Evolutionary conservation across 352 stramenopile species (phyloP), one percentile per base, ranked within the genome.

Genomic region (Hyphochytrium catenoides): DNA sequence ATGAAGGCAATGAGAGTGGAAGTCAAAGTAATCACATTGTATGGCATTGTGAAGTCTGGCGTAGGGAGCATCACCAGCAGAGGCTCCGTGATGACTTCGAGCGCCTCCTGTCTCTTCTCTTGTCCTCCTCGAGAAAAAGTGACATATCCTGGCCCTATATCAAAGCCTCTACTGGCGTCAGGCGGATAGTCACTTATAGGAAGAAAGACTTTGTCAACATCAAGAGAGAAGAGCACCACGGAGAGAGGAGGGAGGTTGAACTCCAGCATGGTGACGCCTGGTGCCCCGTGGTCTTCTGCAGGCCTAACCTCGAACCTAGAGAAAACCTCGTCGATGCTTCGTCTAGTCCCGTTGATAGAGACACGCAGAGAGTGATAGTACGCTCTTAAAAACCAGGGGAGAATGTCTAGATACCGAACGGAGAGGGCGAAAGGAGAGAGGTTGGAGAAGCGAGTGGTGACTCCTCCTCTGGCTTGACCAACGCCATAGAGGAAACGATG

Each of bases 11-110:
- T 54, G 34, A 85, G 59, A n/a, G 72, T 83, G 25, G 65, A 82
- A 12, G 70, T 83, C 55, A 87, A 69, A 20, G 62, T 79, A 43
- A 87, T 87, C 8, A 87, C 70, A 34, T 85, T 85, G 52, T 81
- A 87, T 36, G 70, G 70, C 70, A 87, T 85, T 41, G 66, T 83
- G 39, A 85, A 83, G 48, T 87, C 72, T 9, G 72, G 72, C 21
- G 66, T 78, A 12, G 72, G 70, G 35, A 86, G 48, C 24, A 57
- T 56, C 15, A 87, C 62, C 0, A 84, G 56, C 36, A 87, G 54
- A 31, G 66, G 62, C 39, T 84, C 70, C 1, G 67, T 74, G 48
- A n/a, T n/a, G n/a, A n/a, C n/a, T n/a, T n/a, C n/a, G n/a, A n/a
- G n/a, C n/a, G n/a, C n/a, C n/a, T 30, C 26, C 26, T n/a, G 26